Conservation (phyloP, 2,329 filamentous ascomycete species). For the Epichloe amarillans region DNA sequence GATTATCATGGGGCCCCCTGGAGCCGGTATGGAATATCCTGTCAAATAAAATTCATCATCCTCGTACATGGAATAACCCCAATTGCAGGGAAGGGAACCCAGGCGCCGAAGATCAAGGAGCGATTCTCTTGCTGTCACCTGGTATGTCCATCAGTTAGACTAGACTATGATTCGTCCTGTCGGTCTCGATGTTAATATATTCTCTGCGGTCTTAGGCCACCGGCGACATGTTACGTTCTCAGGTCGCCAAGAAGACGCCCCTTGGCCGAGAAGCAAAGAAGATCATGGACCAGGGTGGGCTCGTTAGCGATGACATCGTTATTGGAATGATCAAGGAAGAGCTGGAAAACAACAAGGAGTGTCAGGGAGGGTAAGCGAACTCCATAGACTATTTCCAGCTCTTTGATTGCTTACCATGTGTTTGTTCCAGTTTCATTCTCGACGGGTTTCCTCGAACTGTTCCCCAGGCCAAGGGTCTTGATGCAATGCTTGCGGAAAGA, state of each 20-base stretch:
- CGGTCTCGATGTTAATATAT: not conserved
- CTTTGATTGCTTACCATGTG: not conserved
- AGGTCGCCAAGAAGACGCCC: slow-evolving; percentile 93
- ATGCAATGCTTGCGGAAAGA: slow-evolving; percentile 72
- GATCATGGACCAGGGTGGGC: slow-evolving; percentile 97
- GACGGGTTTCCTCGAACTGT: slow-evolving; percentile 98
- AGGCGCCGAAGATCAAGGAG: slow-evolving; percentile 96
- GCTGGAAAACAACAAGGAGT: slow-evolving; percentile 86
- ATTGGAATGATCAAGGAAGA: slow-evolving; percentile 99
- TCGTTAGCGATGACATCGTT: slow-evolving; percentile 98
- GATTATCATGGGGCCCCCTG: slow-evolving; percentile 97
- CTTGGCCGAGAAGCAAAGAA: slow-evolving; percentile 97
- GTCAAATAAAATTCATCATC: not conserved
- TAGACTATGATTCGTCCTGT: not conserved
- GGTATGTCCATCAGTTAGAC: slow-evolving; percentile 38
- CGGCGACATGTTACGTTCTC: slow-evolving; percentile 96
- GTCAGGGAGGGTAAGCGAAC: slow-evolving; percentile 69
- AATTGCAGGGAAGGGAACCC: slow-evolving; percentile 82
- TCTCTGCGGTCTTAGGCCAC: slow-evolving; percentile 54
- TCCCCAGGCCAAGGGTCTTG: slow-evolving; percentile 84
- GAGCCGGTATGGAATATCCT: slow-evolving; percentile 58
- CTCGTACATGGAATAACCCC: slow-evolving; percentile 3
- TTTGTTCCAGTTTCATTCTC: slow-evolving; percentile 70
- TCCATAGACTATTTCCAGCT: not conserved
- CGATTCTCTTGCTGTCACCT: slow-evolving; percentile 95